Percentiles rank a stretch among this genome's conserved stretches.
phyloP scores from a whole-genome alignment of 305 asterid genomes.

The Solanum aculeatissimum region DNA sequence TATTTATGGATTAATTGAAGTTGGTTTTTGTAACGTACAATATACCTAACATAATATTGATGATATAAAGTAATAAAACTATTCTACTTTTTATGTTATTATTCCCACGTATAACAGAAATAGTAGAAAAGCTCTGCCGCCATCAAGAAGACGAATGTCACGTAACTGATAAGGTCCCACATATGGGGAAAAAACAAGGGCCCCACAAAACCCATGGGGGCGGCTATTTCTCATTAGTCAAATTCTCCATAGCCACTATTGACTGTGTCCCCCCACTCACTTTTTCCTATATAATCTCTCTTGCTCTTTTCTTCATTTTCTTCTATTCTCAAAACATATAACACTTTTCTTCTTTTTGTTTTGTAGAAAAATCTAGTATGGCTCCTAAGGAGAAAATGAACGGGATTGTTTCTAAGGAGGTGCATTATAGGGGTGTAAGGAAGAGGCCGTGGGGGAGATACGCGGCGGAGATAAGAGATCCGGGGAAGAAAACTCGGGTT shows the following conservation, averaged over 20 bases:
- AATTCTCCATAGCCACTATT: neutral
- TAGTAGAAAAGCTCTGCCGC: neutral
- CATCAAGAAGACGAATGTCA: neutral
- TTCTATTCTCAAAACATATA: neutral
- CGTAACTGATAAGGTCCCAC: neutral
- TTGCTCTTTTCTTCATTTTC: neutral
- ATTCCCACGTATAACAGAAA: neutral
- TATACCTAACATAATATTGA: too few species aligned
- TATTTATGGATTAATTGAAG: neutral
- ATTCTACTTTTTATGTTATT: too few species aligned
- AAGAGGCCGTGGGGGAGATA: conserved; percentile 54
- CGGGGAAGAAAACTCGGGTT: conserved; percentile 35
- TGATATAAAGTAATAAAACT: too few species aligned
- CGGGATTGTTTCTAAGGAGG: neutral
- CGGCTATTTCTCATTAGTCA: neutral
- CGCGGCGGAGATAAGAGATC: conserved; percentile 54
- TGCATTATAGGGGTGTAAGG: conserved; percentile 37
- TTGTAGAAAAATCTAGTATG: neutral
- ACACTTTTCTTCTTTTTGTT: too few species aligned
- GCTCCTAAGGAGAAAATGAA: neutral
- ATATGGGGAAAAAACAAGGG: neutral
- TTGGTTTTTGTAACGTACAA: neutral
- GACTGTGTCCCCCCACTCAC: neutral
- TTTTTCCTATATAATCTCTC: neutral
- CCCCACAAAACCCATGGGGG: conserved; percentile 1